Base-by-base conservation (phyloP, 73 alveolate genomes). In the Effrenium voratum region DNA sequence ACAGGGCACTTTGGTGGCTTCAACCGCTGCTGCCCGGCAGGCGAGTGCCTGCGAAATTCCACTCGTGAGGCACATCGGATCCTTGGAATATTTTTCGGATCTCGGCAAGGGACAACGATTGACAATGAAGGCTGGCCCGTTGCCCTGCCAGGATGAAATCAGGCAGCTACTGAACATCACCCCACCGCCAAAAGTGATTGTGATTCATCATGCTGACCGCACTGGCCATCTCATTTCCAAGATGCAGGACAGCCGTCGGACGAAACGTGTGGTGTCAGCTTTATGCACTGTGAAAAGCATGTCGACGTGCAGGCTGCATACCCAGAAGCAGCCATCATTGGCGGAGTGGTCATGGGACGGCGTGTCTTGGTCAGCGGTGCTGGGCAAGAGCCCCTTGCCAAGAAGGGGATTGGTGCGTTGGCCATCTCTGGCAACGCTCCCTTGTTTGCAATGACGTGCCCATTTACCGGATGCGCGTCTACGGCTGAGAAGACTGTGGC, bases 341-440 rank as follows among this genome's bases (percentile, higher is more conserved):
- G 91, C 24, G 91, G 91, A 5, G 91, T 81, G 50, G 91, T 81
- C 73, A 81, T 81, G 91, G 91, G 91, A 38, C 46, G 72, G 34
- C 72, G 91, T 49, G n/a, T 81, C 49, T 38, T 81, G 91, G 16
- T 46, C 38, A 47, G 73, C 16, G 73, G 73, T 1, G 91, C 73
- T 32, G n/a, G n/a, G n/a, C n/a, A n/a, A n/a, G n/a, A n/a, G n/a
- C n/a, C n/a, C n/a, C n/a, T n/a, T n/a, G n/a, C n/a, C n/a, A n/a
- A n/a, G n/a, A 43, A 72, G 32, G 91, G 91, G 24, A 72, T 81
- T 5, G 91, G 91, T 15, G 91, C 91, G n/a, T 16, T 81, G 73
- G 91, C 91, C 50, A 81, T 81, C 49, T 47, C 91, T 16, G 91
- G 91, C 73, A 81, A 52, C 19, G 26, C 63, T 52, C 26, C 26